phyloP scores from a whole-genome alignment of 305 asterid species.

The Euphrasia arctica region DNA sequence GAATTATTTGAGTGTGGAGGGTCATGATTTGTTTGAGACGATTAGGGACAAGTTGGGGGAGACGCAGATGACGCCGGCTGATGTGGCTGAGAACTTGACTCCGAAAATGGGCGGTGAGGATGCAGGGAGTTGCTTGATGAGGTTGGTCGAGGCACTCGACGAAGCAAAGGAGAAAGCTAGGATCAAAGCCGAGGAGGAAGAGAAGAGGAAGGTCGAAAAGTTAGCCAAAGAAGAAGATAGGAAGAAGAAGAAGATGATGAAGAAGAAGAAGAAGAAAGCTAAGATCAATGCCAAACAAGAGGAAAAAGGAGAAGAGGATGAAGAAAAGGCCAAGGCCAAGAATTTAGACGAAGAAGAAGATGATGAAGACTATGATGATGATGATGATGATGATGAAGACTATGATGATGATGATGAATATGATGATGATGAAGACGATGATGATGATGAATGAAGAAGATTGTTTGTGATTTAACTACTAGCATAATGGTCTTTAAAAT shows the following conservation, averaged over 20 bases:
- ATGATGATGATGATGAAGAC: not conserved
- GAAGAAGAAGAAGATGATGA: not conserved
- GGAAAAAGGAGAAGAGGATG: not conserved
- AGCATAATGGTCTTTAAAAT: no score
- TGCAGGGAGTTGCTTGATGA: not conserved
- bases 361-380: not conserved
- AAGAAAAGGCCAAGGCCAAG: not conserved
- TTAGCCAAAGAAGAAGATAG: constrained; percentile 24
- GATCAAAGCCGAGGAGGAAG: constrained; percentile 30
- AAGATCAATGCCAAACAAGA: no score
- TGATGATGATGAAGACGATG: not conserved
- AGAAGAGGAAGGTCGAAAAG: constrained; percentile 28
- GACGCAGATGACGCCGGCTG: not conserved
- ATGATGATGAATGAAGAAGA: no score
- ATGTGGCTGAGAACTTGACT: not conserved
- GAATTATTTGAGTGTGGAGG: not conserved
- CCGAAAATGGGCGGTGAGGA: not conserved
- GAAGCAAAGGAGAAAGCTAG: not conserved
- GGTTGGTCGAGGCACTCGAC: not conserved
- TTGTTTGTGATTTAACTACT: no score
- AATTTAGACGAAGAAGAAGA: no score
- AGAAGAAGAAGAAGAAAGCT: no score
- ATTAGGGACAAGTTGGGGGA: not conserved
- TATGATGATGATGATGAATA: constrained; percentile 1
- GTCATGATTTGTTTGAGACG: not conserved